phyloP scores from a whole-genome alignment of 345 rosid species.

The Citrus trifoliata region DNA sequence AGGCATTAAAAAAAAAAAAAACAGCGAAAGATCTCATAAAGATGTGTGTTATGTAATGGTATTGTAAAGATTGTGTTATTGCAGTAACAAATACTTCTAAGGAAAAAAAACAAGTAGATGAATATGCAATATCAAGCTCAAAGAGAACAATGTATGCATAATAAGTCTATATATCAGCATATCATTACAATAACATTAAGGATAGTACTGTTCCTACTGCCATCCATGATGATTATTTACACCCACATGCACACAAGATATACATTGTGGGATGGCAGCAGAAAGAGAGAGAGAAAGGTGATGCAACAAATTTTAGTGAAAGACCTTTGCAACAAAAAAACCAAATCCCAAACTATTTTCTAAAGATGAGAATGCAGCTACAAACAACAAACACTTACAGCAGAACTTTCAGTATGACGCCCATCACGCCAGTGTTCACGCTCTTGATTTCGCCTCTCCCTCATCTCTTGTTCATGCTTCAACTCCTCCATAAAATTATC shows the following conservation, averaged over 20 bases:
- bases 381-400: slow-evolving; percentile 40
- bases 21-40: not conserved
- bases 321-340: not conserved
- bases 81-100: not conserved
- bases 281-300: not conserved
- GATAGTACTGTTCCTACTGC: not conserved
- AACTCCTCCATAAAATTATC: slow-evolving; percentile 98
- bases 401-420: slow-evolving; percentile 55
- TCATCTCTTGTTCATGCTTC: slow-evolving; percentile 96
- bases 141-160: not conserved
- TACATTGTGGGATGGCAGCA: not conserved
- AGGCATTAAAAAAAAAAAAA: not conserved
- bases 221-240: not conserved
- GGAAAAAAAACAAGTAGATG: not conserved
- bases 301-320: not conserved
- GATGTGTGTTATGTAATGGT: not conserved
- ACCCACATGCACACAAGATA: not conserved
- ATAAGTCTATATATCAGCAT: not conserved
- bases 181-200: not conserved
- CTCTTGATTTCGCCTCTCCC: slow-evolving; percentile 93
- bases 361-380: not conserved
- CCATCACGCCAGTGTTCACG: slow-evolving; percentile 80
- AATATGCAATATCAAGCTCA: not conserved
- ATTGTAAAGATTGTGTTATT: no score
- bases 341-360: not conserved